Conservation (phyloP, 768 basidiomycete genomes). For the Hebeloma cylindrosporum region DNA sequence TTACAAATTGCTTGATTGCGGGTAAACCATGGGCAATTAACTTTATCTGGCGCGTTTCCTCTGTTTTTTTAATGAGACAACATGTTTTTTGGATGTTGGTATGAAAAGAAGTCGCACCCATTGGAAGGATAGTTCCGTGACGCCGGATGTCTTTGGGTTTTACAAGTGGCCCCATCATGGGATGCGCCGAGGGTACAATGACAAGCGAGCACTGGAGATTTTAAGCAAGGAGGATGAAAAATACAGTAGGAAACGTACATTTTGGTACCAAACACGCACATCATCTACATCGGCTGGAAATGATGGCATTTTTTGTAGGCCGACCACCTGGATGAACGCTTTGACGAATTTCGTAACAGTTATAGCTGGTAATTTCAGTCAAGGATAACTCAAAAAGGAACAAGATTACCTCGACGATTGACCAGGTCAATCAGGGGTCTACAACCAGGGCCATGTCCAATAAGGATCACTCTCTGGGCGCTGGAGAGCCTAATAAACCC, state of each 20-base stretch:
- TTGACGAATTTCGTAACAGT: constrained; percentile 55
- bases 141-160: constrained; percentile 50
- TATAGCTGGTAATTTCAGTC: constrained; percentile 4
- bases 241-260: constrained; percentile 39
- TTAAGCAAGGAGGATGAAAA: constrained; percentile 5
- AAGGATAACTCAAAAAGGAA: constrained; percentile 3
- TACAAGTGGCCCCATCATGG: constrained; percentile 41
- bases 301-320: constrained; percentile 54
- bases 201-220: constrained; percentile 67
- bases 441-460: constrained; percentile 89
- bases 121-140: constrained; percentile 63
- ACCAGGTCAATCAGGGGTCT: constrained; percentile 74
- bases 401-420: constrained; percentile 66
- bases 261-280: constrained; percentile 70
- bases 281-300: constrained; percentile 56
- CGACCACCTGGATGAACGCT: constrained; percentile 78
- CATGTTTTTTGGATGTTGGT: not conserved
- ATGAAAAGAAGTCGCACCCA: constrained; percentile 45
- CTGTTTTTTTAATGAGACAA: constrained; percentile 32
- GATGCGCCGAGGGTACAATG: constrained; percentile 65
- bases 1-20: constrained; percentile 58
- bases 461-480: constrained; percentile 71
- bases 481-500: constrained; percentile 58
- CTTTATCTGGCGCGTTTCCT: constrained; percentile 71
- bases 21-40: constrained; percentile 70